Conservation (phyloP, 495 filamentous ascomycete species). For the Xylaria flabelliformis region DNA sequence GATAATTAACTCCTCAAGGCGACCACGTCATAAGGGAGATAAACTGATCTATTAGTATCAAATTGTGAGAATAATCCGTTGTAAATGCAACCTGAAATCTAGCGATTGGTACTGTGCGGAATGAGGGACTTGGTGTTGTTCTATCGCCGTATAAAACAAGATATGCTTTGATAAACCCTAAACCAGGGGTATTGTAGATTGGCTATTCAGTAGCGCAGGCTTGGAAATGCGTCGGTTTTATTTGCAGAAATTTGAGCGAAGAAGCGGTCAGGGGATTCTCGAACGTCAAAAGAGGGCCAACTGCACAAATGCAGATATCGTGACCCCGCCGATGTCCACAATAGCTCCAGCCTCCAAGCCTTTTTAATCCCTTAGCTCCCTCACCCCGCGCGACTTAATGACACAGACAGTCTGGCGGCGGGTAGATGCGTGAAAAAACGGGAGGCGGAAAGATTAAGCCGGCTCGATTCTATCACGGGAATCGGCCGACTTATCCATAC, state of each 20-base stretch:
- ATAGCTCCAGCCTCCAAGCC: slow-evolving; percentile 14
- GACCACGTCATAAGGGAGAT: background rate
- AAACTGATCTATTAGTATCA: background rate
- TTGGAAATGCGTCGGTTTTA: slow-evolving; percentile 1
- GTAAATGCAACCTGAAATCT: background rate
- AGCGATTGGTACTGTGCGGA: slow-evolving; percentile 14
- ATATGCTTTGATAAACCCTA: slow-evolving; percentile 7
- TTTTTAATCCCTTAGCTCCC: slow-evolving; percentile 5
- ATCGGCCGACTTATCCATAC: slow-evolving; percentile 8
- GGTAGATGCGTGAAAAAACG: slow-evolving; percentile 17
- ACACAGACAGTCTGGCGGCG: background rate
- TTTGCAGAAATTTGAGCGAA: slow-evolving; percentile 15
- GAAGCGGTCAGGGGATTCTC: slow-evolving; percentile 20
- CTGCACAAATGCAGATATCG: slow-evolving; percentile 4
- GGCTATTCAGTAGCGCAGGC: background rate
- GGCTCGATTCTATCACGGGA: slow-evolving; percentile 13
- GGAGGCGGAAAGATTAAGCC: slow-evolving; percentile 24
- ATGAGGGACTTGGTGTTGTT: background rate
- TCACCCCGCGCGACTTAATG: slow-evolving; percentile 15
- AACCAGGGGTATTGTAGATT: slow-evolving; percentile 20
- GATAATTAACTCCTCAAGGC: background rate
- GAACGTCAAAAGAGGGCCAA: background rate
- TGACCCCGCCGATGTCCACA: slow-evolving; percentile 26
- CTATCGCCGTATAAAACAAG: background rate
- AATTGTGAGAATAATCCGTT: background rate